Conservation (phyloP, 805 yeast genomes). For the Naumovozyma dairenensis region DNA sequence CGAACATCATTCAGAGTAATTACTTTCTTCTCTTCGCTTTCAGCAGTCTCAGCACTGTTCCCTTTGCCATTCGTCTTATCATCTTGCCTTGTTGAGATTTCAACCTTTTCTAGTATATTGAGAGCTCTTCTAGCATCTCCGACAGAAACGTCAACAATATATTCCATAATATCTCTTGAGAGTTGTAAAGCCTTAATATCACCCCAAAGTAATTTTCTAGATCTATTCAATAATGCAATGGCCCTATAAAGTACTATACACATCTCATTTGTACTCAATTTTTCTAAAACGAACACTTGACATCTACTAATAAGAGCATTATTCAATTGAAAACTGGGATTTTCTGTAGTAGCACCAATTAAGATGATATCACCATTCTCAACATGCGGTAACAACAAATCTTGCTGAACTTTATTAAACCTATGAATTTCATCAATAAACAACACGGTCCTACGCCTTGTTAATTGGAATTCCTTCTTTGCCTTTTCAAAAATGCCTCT, state of each 20-base stretch:
- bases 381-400: slow-evolving; percentile 69
- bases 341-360: slow-evolving; percentile 97
- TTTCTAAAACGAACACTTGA: slow-evolving; percentile 60
- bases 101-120: slow-evolving; percentile 66
- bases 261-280: slow-evolving; percentile 42
- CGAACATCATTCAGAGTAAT: slow-evolving; percentile 27
- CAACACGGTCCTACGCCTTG: slow-evolving; percentile 51
- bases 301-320: slow-evolving; percentile 80
- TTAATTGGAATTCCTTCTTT: slow-evolving; percentile 29
- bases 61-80: slow-evolving; percentile 1
- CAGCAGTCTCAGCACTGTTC: background rate
- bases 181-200: slow-evolving; percentile 35
- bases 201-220: slow-evolving; percentile 43
- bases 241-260: slow-evolving; percentile 48
- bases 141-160: slow-evolving; percentile 62
- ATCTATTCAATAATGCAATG: slow-evolving; percentile 45
- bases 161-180: slow-evolving; percentile 47
- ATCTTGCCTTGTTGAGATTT: slow-evolving; percentile 69
- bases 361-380: slow-evolving; percentile 75
- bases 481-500: slow-evolving; percentile 44
- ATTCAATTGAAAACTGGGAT: slow-evolving; percentile 74
- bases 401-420: slow-evolving; percentile 80
- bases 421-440: slow-evolving; percentile 93
- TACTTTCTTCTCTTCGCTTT: slow-evolving; percentile 21
- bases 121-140: slow-evolving; percentile 88